Evolutionary conservation across 2,329 filamentous ascomycete genomes (phyloP).

Genomic region (Cercospora zeina): DNA sequence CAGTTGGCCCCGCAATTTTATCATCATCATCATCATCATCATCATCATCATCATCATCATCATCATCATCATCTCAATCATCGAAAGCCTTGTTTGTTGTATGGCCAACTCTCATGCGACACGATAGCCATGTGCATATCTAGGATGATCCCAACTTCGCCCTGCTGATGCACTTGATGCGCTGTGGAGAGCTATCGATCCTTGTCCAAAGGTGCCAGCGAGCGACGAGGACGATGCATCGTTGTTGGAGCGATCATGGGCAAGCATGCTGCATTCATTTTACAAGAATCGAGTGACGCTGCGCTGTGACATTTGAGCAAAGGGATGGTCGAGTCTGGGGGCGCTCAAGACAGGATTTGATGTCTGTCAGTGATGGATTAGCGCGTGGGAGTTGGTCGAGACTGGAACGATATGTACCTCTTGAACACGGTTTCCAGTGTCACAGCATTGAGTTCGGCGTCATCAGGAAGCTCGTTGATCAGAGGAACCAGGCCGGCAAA

Average conservation of each 20-base stretch:
- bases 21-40: too few species aligned
- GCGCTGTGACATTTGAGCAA: background rate
- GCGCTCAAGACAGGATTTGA: conserved; percentile 6
- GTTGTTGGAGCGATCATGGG: background rate
- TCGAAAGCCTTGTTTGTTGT: background rate
- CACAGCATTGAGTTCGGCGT: conserved; percentile 52
- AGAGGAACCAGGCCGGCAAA: conserved; percentile 88
- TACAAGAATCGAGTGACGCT: background rate
- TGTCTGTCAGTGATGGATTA: conserved; percentile 2
- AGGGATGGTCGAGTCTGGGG: background rate
- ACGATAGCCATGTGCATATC: background rate
- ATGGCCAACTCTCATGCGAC: background rate
- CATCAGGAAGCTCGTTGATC: conserved; percentile 76
- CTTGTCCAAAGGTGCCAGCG: background rate
- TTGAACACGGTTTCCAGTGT: conserved; percentile 60
- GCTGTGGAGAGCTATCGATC: background rate
- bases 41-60: too few species aligned
- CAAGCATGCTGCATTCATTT: background rate
- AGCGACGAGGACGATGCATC: background rate
- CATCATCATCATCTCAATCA: too few species aligned
- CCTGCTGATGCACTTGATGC: background rate
- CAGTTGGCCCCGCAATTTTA: too few species aligned
- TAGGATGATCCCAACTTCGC: background rate
- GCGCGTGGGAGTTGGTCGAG: background rate
- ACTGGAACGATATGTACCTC: conserved; percentile 42